Base-by-base conservation (phyloP, 2,329 filamentous ascomycete genomes). In the Talaromyces sp. region DNA sequence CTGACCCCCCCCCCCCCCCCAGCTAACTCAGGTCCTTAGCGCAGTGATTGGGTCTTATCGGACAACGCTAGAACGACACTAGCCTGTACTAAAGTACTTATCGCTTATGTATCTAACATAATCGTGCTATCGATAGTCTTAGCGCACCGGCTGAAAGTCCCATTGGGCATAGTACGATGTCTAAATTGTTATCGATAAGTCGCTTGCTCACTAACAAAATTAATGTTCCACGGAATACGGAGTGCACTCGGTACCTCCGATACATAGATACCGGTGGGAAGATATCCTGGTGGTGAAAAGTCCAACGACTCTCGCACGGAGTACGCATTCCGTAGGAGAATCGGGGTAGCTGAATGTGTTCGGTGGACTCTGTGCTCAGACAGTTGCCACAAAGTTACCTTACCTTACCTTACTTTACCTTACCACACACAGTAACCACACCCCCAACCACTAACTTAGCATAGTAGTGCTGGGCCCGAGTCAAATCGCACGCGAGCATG, bases 401-500 rank as follows among this genome's bases (percentile, higher is more conserved):
- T 28, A 28, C 28, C 28, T 28, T 28, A 28, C 28, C 28, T 28
- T 28, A 28, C 28, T 6, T 28, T 28, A 28, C 28, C 28, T 28
- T 28, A 28, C 28, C 28, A 28, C 3, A 28, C 28, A 28, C 28
- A 28, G 28, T 28, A 3, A 28, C 28, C 28, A 28, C 16, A 37
- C 35, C 35, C 42, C 42, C 42, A 46, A 46, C 44, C 44, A 16
- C 12, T 8, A 8, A 18, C 40, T n/a, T 16, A 12, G n/a, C 40
- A 11, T n/a, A 46, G 9, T 46, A 44, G 14, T 18, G 16, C 35
- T 16, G 2, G 9, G 42, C 16, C 55, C 23, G 55, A 52, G 46
- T 33, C 16, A 18, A 54, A 35, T n/a, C 18, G 35, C 62, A 63
- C 58, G 62, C 62, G 62, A 63, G 62, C 62, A 63, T 14, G 57